phyloP scores from a whole-genome alignment of 192 early-diverging fungal species.

The Coemansia sp. region DNA sequence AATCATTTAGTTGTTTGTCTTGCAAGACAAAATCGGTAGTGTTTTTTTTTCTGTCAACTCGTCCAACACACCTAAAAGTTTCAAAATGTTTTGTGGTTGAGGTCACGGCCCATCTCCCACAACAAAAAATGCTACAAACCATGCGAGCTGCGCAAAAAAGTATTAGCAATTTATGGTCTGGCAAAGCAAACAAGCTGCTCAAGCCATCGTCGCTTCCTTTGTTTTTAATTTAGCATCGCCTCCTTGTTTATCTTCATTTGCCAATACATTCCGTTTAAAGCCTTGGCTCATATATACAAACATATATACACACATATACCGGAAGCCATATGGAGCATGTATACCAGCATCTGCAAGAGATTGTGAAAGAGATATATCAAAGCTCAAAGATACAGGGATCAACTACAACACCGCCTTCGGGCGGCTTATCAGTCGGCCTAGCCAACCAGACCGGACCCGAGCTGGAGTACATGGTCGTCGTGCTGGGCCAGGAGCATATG shows the following conservation, averaged over 20 bases:
- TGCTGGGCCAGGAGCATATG: slow-evolving; percentile 37
- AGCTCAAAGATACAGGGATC: neutral
- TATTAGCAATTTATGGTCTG: too few relatives aligned
- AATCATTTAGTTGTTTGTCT: too few relatives aligned
- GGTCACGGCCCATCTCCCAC: too few relatives aligned
- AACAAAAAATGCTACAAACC: too few relatives aligned
- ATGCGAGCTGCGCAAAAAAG: too few relatives aligned
- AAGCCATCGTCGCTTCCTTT: too few relatives aligned
- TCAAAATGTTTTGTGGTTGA: too few relatives aligned
- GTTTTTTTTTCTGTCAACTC: neutral
- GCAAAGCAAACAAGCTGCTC: too few relatives aligned
- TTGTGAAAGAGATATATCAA: slow-evolving; percentile 30
- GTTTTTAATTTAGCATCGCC: too few relatives aligned
- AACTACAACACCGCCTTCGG: neutral
- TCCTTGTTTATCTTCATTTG: too few relatives aligned
- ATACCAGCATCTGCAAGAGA: slow-evolving; percentile 36
- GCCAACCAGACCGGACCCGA: neutral
- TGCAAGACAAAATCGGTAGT: neutral
- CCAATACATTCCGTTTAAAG: too few relatives aligned
- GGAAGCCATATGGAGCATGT: slow-evolving; percentile 36
- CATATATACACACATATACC: neutral
- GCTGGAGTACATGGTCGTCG: slow-evolving; percentile 32
- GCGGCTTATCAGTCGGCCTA: neutral
- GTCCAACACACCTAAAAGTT: neutral
- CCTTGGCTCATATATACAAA: too few relatives aligned